A percentile compares a stretch with the other conserved stretches of the same genome.
These are phyloP conservation scores for Hypoxylon cercidicola DNA, from an alignment of 495 filamentous ascomycete genomes.

Conservation along the genomic window DNA sequence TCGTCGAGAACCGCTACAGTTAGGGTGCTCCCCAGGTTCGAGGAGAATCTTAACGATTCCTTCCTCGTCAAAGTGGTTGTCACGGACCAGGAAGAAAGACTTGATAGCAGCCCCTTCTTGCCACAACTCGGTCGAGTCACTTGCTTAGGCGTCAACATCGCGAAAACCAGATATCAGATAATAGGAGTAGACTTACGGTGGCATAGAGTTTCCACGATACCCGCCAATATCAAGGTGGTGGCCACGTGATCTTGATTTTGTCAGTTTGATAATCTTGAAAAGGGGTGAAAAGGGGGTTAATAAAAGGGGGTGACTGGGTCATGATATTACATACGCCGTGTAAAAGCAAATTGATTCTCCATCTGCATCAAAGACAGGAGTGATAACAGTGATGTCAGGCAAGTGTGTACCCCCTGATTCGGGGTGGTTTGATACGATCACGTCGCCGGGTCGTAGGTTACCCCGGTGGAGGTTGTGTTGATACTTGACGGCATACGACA, in stretches of 20 bases:
- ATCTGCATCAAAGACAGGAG: conserved; percentile 82
- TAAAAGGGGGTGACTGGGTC: not conserved
- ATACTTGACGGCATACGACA: conserved; percentile 90
- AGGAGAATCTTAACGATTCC: conserved; percentile 85
- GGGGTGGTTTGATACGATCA: conserved; percentile 94
- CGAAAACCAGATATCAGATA: conserved; percentile 50
- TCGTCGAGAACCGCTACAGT: conserved; percentile 88
- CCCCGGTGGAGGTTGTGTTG: conserved; percentile 93
- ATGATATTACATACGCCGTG: conserved; percentile 61
- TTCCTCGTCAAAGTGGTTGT: conserved; percentile 89
- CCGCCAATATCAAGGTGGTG: conserved; percentile 98
- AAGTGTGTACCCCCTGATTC: conserved; percentile 84
- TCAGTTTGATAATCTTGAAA: too few species aligned
- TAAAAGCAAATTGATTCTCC: conserved; percentile 94
- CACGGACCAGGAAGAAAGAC: conserved; percentile 74
- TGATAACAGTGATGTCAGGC: conserved; percentile 93
- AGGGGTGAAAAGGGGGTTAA: too few species aligned
- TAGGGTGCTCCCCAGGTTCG: conserved; percentile 85
- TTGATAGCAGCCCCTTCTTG: conserved; percentile 96
- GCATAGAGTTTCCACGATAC: conserved; percentile 91
- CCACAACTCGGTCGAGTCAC: conserved; percentile 72
- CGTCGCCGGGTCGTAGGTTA: conserved; percentile 88
- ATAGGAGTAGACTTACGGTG: conserved; percentile 67
- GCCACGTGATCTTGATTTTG: conserved; percentile 70
- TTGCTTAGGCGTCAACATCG: conserved; percentile 47